Base-by-base conservation (phyloP, 495 filamentous ascomycete species). In the Aspergillus taichungensis region DNA sequence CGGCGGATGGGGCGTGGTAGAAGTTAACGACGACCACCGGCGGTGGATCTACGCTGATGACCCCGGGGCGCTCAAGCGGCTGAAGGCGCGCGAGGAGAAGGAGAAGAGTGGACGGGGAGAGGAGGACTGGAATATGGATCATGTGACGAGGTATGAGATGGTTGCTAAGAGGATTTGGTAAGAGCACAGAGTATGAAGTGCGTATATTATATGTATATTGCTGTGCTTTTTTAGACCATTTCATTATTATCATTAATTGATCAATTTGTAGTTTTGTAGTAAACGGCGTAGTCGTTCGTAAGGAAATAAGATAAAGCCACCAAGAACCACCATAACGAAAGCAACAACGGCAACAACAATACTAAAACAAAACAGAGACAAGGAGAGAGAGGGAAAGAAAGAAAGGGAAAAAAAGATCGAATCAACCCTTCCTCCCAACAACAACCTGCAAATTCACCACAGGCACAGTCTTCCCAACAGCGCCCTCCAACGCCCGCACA, bases 91-190 rank as follows among this genome's bases (percentile, higher is more conserved):
- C 47, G 88, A 92, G 45, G 77, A 79, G 42, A 63, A 65, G 39
- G 68, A 76, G 30, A 83, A 74, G 56, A 76, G 69, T 18, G 74
- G 68, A 38, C 74, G 76, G 54, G 71, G 76, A 46, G 75, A 56
- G 58, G 76, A 61, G 62, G 75, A 71, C 34, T 56, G 66, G 52
- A 71, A 70, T 45, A 73, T 89, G 43, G 81, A 79, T 11, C 73
- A 77, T 46, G 86, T 96, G 6, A 75, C 74, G 55, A 71, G 92
- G 61, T 95, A 96, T 72, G 84, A 82, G 54, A 95, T 97, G 92
- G 79, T 84, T 55, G 88, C 85, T 6, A 95, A 95, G 72, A 73
- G 90, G 64, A 95, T 95, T 59, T 95, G 89, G 88, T 94, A 51
- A 68, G 53, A 24, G 18, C 4, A 24, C 4, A 24, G 18, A 24